Evolutionary conservation across 306 rosid species (phyloP).

Genomic region (Fagus sylvatica): DNA sequence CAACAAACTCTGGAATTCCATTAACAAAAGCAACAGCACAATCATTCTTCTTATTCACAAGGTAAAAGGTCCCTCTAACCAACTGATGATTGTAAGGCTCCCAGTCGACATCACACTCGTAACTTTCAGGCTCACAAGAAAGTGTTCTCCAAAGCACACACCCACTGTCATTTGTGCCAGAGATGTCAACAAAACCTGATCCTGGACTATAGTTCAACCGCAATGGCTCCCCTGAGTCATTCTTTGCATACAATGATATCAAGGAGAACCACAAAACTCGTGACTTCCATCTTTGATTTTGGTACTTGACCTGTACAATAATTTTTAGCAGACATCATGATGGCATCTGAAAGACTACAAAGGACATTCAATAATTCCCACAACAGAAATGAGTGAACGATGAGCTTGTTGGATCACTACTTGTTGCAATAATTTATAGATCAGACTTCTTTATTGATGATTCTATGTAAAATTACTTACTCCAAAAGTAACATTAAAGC

Average conservation of each 20-base stretch:
- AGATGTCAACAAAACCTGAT: constrained; percentile 78
- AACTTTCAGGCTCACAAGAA: constrained; percentile 49
- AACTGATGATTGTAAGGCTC: constrained; percentile 65
- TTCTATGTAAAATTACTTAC: background rate
- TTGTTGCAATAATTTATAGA: background rate
- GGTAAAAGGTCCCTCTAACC: constrained; percentile 57
- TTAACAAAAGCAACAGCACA: constrained; percentile 82
- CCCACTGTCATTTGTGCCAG: constrained; percentile 56
- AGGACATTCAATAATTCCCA: constrained; percentile 20
- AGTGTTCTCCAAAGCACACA: constrained; percentile 62
- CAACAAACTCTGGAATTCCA: constrained; percentile 77
- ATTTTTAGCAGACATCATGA: constrained; percentile 17
- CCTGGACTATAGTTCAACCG: constrained; percentile 70
- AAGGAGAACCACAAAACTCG: constrained; percentile 75
- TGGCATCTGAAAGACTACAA: constrained; percentile 27
- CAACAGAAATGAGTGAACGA: constrained; percentile 21
- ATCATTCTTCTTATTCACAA: constrained; percentile 74
- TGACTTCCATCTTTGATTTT: constrained; percentile 62
- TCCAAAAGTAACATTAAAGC: background rate
- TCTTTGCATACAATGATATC: constrained; percentile 79
- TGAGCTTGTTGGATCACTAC: background rate
- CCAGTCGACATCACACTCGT: constrained; percentile 54
- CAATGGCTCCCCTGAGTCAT: constrained; percentile 64
- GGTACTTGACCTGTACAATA: constrained; percentile 67
- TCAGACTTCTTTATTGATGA: background rate